phyloP scores from a whole-genome alignment of 257 asterid species.

The Craterostigma plantagineum region DNA sequence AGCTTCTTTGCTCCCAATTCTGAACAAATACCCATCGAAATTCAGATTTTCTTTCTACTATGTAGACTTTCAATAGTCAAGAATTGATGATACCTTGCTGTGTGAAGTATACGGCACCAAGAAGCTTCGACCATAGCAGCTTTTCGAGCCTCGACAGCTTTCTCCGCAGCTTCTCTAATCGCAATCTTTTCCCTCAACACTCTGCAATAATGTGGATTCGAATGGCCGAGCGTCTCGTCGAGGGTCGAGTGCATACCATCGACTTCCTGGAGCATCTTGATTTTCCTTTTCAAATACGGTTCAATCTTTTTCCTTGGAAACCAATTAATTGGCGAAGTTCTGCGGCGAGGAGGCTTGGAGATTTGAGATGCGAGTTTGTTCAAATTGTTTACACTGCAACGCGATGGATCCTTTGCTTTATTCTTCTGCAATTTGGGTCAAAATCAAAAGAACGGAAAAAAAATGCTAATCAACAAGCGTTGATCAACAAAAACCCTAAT shows the following conservation, averaged over 20 bases:
- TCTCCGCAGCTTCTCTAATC: constrained; percentile 77
- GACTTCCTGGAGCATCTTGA: constrained; percentile 81
- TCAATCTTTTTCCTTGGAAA: constrained; percentile 84
- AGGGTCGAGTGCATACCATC: constrained; percentile 85
- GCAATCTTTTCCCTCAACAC: constrained; percentile 86
- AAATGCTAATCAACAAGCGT: no score
- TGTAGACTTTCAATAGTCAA: background rate
- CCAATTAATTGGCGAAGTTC: constrained; percentile 80
- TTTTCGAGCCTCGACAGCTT: constrained; percentile 70
- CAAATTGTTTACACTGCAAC: constrained; percentile 34
- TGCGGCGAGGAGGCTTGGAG: constrained; percentile 67
- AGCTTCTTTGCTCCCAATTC: constrained; percentile 72
- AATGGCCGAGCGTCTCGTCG: constrained; percentile 85
- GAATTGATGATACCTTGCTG: constrained; percentile 48
- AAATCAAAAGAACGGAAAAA: background rate
- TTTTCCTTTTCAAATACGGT: constrained; percentile 80
- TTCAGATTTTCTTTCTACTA: background rate
- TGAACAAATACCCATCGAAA: constrained; percentile 11
- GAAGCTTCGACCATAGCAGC: constrained; percentile 94
- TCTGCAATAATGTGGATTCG: constrained; percentile 77
- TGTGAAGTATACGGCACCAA: constrained; percentile 90
- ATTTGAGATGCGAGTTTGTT: constrained; percentile 70
- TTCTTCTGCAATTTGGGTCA: constrained; percentile 21
- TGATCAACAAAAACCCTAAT: no score
- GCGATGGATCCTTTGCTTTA: constrained; percentile 35